phyloP scores from a whole-genome alignment of 2,329 filamentous ascomycete species.

The Claviceps humidiphila region DNA sequence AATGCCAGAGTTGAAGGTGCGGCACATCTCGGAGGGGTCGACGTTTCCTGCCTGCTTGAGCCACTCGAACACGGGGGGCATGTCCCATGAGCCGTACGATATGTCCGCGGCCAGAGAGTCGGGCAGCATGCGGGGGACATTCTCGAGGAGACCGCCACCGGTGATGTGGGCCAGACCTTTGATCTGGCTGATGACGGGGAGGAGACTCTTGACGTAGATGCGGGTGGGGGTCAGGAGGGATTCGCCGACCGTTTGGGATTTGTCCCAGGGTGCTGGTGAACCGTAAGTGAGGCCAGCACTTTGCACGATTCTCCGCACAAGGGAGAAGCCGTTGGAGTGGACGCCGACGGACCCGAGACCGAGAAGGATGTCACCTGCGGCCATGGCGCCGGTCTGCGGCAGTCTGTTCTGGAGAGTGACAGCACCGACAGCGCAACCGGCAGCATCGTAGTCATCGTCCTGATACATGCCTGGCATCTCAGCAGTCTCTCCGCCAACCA shows the following conservation, averaged over 20 bases:
- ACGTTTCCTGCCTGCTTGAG: conserved; percentile 64
- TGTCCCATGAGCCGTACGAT: conserved; percentile 60
- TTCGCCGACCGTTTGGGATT: conserved; percentile 49
- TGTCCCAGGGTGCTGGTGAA: conserved; percentile 65
- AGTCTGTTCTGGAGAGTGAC: conserved; percentile 58
- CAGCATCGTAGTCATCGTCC: conserved; percentile 82
- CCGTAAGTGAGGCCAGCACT: conserved; percentile 57
- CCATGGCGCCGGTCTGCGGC: conserved; percentile 65
- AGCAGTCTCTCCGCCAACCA: conserved; percentile 94
- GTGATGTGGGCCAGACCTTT: conserved; percentile 97
- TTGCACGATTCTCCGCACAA: conserved; percentile 82
- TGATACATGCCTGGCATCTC: conserved; percentile 97
- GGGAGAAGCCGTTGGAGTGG: conserved; percentile 94
- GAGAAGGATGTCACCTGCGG: conserved; percentile 68
- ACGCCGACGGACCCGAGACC: conserved; percentile 76
- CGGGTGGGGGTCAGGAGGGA: conserved; percentile 78
- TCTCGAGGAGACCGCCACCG: conserved; percentile 83
- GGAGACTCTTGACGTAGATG: conserved; percentile 79
- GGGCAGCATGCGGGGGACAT: conserved; percentile 89
- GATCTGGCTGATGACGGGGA: conserved; percentile 55
- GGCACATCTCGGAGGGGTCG: conserved; percentile 64
- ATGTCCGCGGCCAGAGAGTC: conserved; percentile 65
- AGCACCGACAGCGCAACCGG: conserved; percentile 78
- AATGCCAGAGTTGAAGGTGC: conserved; percentile 88
- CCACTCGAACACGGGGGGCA: conserved; percentile 77